Conservation (phyloP, 2,329 filamentous ascomycete species). For the Botrytis aclada region DNA sequence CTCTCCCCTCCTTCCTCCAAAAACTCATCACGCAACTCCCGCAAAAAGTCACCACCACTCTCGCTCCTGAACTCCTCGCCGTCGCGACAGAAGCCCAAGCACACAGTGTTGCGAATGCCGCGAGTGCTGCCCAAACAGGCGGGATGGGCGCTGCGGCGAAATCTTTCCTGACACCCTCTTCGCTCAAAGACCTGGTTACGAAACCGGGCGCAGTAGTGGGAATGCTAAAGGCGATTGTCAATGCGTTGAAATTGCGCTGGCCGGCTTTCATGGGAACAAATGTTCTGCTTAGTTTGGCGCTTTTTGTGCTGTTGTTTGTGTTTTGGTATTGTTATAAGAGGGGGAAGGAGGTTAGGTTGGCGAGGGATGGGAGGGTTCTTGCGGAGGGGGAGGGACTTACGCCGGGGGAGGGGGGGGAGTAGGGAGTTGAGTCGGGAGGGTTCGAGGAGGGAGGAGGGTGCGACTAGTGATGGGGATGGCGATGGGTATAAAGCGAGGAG, state of each 20-base stretch:
- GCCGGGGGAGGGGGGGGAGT: constrained; percentile 22
- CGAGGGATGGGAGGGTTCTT: constrained; percentile 26
- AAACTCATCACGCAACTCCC: constrained; percentile 84
- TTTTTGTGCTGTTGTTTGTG: constrained; percentile 82
- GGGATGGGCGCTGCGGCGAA: constrained; percentile 56
- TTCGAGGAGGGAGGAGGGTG: neutral
- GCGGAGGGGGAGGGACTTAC: constrained; percentile 17
- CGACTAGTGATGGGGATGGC: neutral
- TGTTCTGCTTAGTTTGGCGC: constrained; percentile 81
- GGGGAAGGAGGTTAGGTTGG: constrained; percentile 76
- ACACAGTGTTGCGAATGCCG: constrained; percentile 22
- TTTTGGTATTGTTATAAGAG: constrained; percentile 99
- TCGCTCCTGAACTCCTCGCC: constrained; percentile 80
- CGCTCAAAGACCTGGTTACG: constrained; percentile 73
- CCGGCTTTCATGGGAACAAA: constrained; percentile 90
- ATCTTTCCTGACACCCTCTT: constrained; percentile 67
- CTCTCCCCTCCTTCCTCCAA: constrained; percentile 75
- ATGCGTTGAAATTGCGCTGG: constrained; percentile 81
- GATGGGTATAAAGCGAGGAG: constrained; percentile 20
- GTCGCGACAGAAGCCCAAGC: constrained; percentile 69
- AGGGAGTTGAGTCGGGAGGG: neutral
- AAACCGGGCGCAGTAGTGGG: constrained; percentile 83
- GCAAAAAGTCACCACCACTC: constrained; percentile 69
- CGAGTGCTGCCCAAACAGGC: constrained; percentile 22
- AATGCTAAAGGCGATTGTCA: constrained; percentile 86